Evolutionary conservation across 2,329 filamentous ascomycete genomes (phyloP).

Genomic region (Davidsoniella virescens): DNA sequence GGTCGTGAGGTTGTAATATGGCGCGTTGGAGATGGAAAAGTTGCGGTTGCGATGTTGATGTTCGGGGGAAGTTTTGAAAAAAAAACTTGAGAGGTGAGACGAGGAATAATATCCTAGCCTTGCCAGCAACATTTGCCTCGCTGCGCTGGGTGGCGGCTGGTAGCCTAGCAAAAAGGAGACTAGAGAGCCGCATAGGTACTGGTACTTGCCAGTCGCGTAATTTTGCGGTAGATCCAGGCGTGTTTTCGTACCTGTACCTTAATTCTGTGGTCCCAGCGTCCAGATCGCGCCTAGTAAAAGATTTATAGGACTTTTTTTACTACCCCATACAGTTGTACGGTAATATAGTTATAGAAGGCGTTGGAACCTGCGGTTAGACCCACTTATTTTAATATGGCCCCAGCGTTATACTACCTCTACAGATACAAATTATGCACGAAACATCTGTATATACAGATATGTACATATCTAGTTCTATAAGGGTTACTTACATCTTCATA

Average conservation of each 20-base stretch:
- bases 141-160: conserved; percentile 10
- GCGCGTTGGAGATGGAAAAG: conserved; percentile 8
- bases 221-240: conserved; percentile 1
- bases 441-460: too few species aligned
- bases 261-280: too few species aligned
- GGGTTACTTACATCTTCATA: too few species aligned
- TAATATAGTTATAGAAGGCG: too few species aligned
- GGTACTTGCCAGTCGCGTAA: conserved; percentile 3
- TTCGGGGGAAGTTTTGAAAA: conserved; percentile 14
- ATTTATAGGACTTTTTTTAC: too few species aligned
- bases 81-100: conserved; percentile 14
- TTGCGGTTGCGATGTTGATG: conserved; percentile 7
- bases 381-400: too few species aligned
- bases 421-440: too few species aligned
- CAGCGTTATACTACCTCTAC: too few species aligned
- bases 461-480: too few species aligned
- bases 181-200: conserved; percentile 1
- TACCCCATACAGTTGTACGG: too few species aligned
- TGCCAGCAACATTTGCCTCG: conserved; percentile 11
- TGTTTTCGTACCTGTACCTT: conserved; percentile 6
- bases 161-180: conserved; percentile 11
- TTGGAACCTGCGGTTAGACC: too few species aligned
- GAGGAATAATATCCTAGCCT: conserved; percentile 11
- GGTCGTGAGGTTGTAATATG: conserved; percentile 10
- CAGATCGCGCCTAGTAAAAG: too few species aligned